Evolutionary conservation across 768 basidiomycete species (phyloP), one percentile per base, ranked within the genome.

Genomic region (Podaxis rugospora): DNA sequence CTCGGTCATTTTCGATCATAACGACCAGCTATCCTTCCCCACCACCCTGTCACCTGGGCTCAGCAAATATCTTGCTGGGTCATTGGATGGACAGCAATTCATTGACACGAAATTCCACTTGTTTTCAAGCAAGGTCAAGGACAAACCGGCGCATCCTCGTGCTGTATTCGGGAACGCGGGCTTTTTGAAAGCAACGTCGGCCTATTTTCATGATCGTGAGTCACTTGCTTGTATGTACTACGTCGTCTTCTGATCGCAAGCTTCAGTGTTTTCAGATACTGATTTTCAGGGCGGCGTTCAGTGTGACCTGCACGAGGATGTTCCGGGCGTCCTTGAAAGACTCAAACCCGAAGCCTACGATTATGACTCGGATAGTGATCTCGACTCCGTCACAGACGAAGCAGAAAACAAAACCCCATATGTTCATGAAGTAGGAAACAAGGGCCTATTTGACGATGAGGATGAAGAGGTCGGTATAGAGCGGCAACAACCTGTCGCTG

Each of bases 101-200:
- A 32, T 32, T 32, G 57, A 63, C 36, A 55, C 57, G 1, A 63
- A 63, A 32, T 63, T 63, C 47, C 59, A 55, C 36, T 57, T 62
- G 7, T 40, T 49, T 10, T 62, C 61, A 5, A 36, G 32, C 42
- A 46, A 55, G 14, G 36, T 58, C 40, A 18, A 32, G 4, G 40
- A 32, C n/a, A 36, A 37, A 21, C 21, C 37, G 4, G 62, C 44
- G 35, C 37, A 28, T 14, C 53, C 57, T 23, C 50, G 57, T 3
- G 23, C 56, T 13, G 35, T 63, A 3, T 63, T 32, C 25, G 62
- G 28, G 3, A 63, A 63, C 11, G 51, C 62, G 3, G 56, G 21
- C 13, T 37, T 32, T 9, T 49, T 7, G 7, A 58, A 6, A 51
- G 50, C 25, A 37, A 39, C 4, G 18, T 23, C 10, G 42, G 44